Percentiles rank a stretch among this genome's conserved stretches.
phyloP scores from a whole-genome alignment of 2,329 filamentous ascomycete species.

The Diplodia mutila region DNA sequence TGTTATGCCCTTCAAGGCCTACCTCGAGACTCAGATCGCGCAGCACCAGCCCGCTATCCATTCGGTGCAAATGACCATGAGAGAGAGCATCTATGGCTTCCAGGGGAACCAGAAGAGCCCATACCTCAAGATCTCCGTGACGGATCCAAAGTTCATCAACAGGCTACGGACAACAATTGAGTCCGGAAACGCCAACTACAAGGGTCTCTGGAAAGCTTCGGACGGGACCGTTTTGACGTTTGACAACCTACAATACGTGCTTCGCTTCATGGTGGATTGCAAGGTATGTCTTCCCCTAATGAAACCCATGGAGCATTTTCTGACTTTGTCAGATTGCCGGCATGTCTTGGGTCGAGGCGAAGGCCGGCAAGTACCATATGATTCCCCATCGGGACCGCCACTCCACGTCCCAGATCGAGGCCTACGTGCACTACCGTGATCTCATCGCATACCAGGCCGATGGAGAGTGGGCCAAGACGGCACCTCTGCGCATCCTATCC shows the following conservation, averaged over 20 bases:
- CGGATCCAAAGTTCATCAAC: constrained; percentile 81
- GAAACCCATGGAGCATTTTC: not conserved
- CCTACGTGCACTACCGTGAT: constrained; percentile 78
- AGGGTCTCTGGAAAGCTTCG: constrained; percentile 76
- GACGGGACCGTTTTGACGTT: constrained; percentile 82
- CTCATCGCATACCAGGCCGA: constrained; percentile 85
- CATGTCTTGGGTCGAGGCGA: constrained; percentile 96
- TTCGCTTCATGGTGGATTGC: constrained; percentile 98
- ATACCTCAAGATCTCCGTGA: constrained; percentile 91
- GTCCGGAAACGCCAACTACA: constrained; percentile 79
- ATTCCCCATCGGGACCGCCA: constrained; percentile 69
- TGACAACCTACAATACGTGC: constrained; percentile 92
- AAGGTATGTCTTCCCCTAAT: constrained; percentile 57
- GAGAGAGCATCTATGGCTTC: constrained; percentile 91
- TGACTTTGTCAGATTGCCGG: constrained; percentile 67
- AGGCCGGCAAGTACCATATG: constrained; percentile 72
- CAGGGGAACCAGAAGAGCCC: constrained; percentile 91
- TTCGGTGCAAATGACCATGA: constrained; percentile 78
- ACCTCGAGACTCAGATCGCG: constrained; percentile 78
- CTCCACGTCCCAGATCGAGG: constrained; percentile 97
- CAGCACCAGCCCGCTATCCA: constrained; percentile 74
- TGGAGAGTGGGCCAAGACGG: constrained; percentile 98
- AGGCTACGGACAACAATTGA: constrained; percentile 78
- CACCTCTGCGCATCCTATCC: constrained; percentile 86
- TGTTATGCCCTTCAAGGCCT: constrained; percentile 76